Evolutionary conservation across 2,329 filamentous ascomycete species (phyloP).

Genomic region (Trichoderma endophyticum): DNA sequence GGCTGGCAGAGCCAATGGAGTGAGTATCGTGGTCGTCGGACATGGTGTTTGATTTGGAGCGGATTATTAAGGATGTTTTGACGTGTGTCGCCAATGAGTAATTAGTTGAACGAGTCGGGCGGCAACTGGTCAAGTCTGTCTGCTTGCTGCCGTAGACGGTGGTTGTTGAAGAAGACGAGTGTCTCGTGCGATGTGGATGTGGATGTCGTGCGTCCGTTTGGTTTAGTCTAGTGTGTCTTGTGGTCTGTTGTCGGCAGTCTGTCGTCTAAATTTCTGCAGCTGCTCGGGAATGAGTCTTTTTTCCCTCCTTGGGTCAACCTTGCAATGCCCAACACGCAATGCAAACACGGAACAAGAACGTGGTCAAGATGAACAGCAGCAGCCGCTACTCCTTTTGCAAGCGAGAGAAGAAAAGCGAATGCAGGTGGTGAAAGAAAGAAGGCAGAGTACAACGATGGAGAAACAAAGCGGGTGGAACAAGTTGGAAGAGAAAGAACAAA

Average conservation of each 20-base stretch:
- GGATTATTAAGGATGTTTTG: not conserved
- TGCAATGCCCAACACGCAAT: not conserved
- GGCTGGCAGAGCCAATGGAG: slow-evolving; percentile 26
- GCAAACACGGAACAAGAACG: not conserved
- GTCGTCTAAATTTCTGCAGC: not conserved
- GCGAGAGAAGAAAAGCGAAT: not conserved
- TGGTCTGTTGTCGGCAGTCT: not conserved
- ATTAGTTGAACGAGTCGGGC: not conserved
- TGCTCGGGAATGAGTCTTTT: slow-evolving; percentile 2
- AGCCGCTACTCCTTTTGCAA: not conserved
- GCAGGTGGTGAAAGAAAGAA: not conserved
- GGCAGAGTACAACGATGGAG: not conserved
- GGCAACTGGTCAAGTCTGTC: not conserved
- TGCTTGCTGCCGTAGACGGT: not conserved
- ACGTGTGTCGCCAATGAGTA: not conserved
- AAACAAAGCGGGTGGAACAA: not conserved
- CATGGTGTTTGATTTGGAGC: slow-evolving; percentile 17
- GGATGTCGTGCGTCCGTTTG: not conserved
- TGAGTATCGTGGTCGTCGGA: slow-evolving; percentile 26
- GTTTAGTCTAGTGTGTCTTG: not conserved
- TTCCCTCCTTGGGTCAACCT: not conserved
- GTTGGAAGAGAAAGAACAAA: not conserved
- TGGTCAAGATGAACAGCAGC: not conserved
- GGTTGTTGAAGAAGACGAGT: not conserved
- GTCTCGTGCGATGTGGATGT: not conserved